Base-by-base conservation (phyloP, 768 basidiomycete species). In the Naganishia onofrii region DNA sequence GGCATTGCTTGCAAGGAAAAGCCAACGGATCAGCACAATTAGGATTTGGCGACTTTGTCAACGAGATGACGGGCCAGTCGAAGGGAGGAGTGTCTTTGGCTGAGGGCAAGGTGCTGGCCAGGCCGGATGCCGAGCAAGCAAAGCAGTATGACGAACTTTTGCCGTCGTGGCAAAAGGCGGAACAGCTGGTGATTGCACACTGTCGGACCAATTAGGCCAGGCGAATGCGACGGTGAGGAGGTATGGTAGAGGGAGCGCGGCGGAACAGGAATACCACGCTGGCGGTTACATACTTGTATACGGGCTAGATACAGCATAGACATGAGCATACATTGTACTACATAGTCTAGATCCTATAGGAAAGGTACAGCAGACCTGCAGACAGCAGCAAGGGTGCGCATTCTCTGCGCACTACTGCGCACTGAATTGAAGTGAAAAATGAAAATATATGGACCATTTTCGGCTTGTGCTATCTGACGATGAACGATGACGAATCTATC, bases 71-170 rank as follows among this genome's bases (percentile, higher is more conserved):
- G 21, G 29, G 42, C 9, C 31, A 44, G 8, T 54, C 38, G 31
- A 53, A 44, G 29, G 54, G 23, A 0, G 38, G 28, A 1, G 54
- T 31, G 3, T 26, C 46, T 36, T 21, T 48, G 13, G 53, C 58
- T 10, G 69, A 65, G 19, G 69, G 63, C 21, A 70, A 52, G 52
- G 64, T 67, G 19, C 54, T 68, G 8, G 66, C 58, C 4, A 42
- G 32, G 66, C 70, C 70, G 5, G 65, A 71, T 52, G 66, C 8
- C 15, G 66, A 67, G 31, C 44, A 46, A 42, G 70, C 56, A 23
- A 67, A 42, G 34, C 55, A 29, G 10, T 71, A 71, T 53, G 55
- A 71, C 13, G 70, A 57, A n/a, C 48, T 71, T 15, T 32, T 71
- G 31, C 56, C 66, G 21, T 34, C 19, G 32, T 71, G 70, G 70